A percentile compares a stretch with the other conserved stretches of the same genome.
Evolutionary conservation across 257 asterid species (phyloP).

Genomic region (Solanum chiquidenum): DNA sequence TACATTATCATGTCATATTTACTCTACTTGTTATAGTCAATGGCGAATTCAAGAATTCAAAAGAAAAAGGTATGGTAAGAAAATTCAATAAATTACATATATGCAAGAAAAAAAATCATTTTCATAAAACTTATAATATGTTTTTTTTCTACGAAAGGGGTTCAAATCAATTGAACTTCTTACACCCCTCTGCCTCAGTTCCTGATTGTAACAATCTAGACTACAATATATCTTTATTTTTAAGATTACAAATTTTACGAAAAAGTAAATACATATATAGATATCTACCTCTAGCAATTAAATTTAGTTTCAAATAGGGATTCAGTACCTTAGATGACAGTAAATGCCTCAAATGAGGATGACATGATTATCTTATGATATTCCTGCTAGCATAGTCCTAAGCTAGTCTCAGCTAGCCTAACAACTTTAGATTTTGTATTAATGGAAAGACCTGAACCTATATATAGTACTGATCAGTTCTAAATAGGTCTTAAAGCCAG

Average conservation of each 20-base stretch:
- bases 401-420: neutral
- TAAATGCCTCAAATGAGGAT: neutral
- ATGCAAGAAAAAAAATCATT: neutral
- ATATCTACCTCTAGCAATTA: neutral
- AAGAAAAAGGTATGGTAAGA: neutral
- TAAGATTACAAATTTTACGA: neutral
- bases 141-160: neutral
- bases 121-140: too few species aligned
- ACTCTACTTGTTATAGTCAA: neutral
- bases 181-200: neutral
- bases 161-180: neutral
- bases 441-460: neutral
- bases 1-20: neutral
- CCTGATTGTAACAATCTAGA: neutral
- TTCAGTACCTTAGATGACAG: neutral
- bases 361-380: neutral
- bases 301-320: neutral
- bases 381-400: neutral
- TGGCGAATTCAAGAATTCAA: neutral
- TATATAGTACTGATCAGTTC: neutral
- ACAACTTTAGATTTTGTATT: neutral
- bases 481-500: neutral
- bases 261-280: neutral
- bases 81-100: neutral
- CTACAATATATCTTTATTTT: neutral